Percentiles rank a stretch among this genome's conserved stretches.
These are phyloP conservation scores for Eimeria praecox DNA, from an alignment of 169 alveolate species.

Conservation along the genomic window DNA sequence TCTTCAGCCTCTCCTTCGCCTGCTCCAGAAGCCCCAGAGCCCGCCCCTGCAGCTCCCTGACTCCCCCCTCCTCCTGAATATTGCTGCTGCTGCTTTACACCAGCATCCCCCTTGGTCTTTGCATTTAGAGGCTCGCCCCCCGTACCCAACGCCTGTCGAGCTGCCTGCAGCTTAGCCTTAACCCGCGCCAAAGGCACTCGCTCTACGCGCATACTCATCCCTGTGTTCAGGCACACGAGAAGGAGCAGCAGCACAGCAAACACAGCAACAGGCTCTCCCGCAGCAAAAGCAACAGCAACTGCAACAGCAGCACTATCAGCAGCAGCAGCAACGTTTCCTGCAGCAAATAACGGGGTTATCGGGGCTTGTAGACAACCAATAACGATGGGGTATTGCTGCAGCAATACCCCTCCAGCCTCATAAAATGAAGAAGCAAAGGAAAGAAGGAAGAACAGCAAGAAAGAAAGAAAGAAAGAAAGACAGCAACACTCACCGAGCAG, in stretches of 20 bases:
- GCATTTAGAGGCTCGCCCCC: constrained; percentile 44
- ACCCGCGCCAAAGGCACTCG: constrained; percentile 91
- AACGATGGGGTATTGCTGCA: neutral
- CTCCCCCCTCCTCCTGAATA: neutral
- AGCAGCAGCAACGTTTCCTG: neutral
- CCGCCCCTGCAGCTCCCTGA: constrained; percentile 2
- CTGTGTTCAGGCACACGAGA: neutral
- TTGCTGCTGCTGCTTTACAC: neutral
- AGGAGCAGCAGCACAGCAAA: neutral
- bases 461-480: neutral
- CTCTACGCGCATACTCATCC: constrained; percentile 96
- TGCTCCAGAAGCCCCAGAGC: neutral
- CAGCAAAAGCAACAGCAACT: too few species aligned
- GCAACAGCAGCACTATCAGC: too few species aligned
- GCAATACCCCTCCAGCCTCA: neutral
- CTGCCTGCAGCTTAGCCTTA: constrained; percentile 86
- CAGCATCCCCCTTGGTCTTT: neutral
- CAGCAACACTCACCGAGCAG: constrained; percentile 88
- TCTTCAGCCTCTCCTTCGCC: constrained; percentile 47
- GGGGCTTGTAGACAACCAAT: neutral
- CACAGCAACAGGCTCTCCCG: neutral
- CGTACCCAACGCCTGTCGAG: neutral
- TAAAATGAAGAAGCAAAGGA: neutral
- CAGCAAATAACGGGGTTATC: neutral
- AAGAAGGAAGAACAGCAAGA: neutral